These are phyloP conservation scores for Neurospora sublineolata DNA, from an alignment of 495 filamentous ascomycete species.

Conservation along the genomic window DNA sequence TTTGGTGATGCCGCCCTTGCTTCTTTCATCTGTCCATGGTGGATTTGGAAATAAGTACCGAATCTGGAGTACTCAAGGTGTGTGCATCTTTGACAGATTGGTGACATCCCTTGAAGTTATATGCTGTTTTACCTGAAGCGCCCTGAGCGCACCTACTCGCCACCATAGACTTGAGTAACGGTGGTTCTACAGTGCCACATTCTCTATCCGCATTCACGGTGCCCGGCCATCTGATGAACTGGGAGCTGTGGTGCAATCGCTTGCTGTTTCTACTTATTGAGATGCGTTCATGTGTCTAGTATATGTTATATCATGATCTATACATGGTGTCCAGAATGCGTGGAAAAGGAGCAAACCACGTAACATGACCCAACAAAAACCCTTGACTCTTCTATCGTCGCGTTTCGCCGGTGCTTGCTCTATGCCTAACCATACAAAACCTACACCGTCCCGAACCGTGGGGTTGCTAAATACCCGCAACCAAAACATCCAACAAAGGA, in stretches of 20 bases:
- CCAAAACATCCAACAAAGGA: background rate
- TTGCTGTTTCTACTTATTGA: background rate
- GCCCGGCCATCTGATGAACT: background rate
- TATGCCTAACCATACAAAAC: background rate
- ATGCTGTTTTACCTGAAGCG: background rate
- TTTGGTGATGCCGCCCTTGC: background rate
- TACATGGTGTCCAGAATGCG: background rate
- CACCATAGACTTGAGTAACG: background rate
- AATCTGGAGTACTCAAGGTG: background rate
- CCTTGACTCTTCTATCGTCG: background rate
- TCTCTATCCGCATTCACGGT: background rate
- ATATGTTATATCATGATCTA: background rate
- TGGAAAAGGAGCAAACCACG: background rate
- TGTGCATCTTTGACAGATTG: background rate
- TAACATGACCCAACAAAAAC: background rate
- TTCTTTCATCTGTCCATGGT: background rate
- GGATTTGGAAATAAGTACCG: background rate
- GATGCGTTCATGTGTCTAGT: background rate
- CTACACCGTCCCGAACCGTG: background rate
- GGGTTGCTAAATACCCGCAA: background rate
- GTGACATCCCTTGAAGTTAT: background rate
- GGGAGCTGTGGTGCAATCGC: background rate
- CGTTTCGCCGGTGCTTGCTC: background rate
- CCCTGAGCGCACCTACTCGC: background rate
- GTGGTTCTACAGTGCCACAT: background rate